A percentile compares a stretch with the other conserved stretches of the same genome.
Evolutionary conservation across 805 yeast genomes (phyloP).

Genomic region (Candida palmyrensis): DNA sequence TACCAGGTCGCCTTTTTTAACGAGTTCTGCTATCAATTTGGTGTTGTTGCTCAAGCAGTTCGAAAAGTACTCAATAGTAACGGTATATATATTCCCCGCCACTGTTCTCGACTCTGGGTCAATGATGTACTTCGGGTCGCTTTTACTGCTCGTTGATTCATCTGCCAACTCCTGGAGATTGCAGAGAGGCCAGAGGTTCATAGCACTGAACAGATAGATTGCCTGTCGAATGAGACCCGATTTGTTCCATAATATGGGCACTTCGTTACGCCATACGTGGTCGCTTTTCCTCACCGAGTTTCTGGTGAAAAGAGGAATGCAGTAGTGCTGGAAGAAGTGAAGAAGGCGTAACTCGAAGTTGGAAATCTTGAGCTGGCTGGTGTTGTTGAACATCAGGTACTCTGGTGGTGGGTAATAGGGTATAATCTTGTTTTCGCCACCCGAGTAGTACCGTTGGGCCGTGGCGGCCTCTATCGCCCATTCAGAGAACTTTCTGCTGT

Average conservation of each 20-base stretch:
- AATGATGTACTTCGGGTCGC: no score
- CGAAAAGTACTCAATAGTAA: conserved; percentile 1
- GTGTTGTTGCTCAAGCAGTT: neutral
- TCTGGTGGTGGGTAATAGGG: no score
- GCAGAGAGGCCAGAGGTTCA: conserved; percentile 13
- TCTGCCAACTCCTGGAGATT: conserved; percentile 4
- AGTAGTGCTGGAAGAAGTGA: conserved; percentile 14
- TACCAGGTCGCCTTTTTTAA: neutral
- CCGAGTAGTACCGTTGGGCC: no score
- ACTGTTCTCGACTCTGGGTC: neutral
- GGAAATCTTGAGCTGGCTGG: conserved; percentile 13
- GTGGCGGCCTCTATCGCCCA: no score
- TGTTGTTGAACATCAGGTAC: no score
- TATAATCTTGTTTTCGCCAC: no score
- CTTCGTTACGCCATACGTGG: conserved; percentile 11
- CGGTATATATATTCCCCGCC: neutral
- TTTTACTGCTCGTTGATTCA: no score
- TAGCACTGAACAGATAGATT: conserved; percentile 13
- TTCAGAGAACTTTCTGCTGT: neutral
- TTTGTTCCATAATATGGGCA: conserved; percentile 12
- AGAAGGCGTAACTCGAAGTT: conserved; percentile 16
- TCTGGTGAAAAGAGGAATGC: conserved; percentile 4
- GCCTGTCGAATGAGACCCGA: conserved; percentile 15
- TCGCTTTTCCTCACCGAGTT: neutral
- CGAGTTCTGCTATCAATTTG: neutral